Base-by-base conservation (phyloP, 345 rosid species). In the Cardamine chenopodiifolia region DNA sequence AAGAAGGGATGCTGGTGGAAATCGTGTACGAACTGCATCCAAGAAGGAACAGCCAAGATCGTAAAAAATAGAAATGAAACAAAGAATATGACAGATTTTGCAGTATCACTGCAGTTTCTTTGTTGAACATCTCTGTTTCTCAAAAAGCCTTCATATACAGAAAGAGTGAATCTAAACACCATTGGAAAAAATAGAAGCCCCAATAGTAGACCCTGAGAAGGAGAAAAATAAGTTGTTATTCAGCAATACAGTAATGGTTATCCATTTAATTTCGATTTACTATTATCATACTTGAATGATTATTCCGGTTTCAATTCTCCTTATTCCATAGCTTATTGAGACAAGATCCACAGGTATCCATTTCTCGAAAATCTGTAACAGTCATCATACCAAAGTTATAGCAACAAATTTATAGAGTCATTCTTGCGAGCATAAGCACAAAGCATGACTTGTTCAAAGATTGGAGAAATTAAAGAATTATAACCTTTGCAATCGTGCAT, bases 21-120 rank as follows among this genome's bases (percentile, higher is more conserved):
- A 71, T 88, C 82, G 22, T 81, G 91, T 65, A 90, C 91, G 71
- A 86, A 82, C 76, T 88, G 89, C 89, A 92, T 95, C 99, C 98
- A 92, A 26, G 84, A 83, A 29, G 98, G 99, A 28, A 84, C 74
- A 68, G 86, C 57, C 63, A 77, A 64, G 7, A 76, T 22, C 84
- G 79, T 77, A 73, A 86, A 63, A 69, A 82, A 62, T 2, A 84
- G 80, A 77, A 95, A 81, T 40, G 89, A 88, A 34, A 70, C 32
- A 70, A 86, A 80, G 83, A 95, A 92, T 17, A 88, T 34, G 34
- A 85, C 19, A 34, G 96, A 86, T 79, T 70, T 84, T 67, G 80
- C 35, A 45, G 78, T 64, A 69, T 86, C 90, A 60, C 39, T 84
- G 75, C 40, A 29, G 53, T 34, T 68, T 80, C 73, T 81, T 65